Evolutionary conservation across 148 eudicot genomes (phyloP), one percentile per base, ranked within the genome.

Genomic region (Euryodendron excelsum): DNA sequence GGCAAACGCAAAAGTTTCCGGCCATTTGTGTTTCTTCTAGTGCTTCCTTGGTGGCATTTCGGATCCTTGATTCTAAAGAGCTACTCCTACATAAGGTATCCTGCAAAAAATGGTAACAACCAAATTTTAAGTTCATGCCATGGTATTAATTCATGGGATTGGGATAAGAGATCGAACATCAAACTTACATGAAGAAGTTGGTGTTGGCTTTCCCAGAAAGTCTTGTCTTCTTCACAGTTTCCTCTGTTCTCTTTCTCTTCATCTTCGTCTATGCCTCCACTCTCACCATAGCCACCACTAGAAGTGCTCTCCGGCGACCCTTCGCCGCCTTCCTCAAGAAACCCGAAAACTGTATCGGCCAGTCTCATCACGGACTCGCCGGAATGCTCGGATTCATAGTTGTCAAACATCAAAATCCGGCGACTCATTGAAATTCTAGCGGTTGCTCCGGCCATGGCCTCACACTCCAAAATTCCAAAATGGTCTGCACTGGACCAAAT

Each of bases 51-150:
- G 95, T 86, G 5, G 79, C 87, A 58, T 72, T 83, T 77, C 95
- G 84, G 17, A 91, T 88, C 69, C 76, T 89, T 23, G 86, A 77
- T 64, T 91, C 95, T 17, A 86, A 13, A 8, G 89, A 77, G 41
- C 85, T 94, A 20, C 86, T 92, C 41, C 95, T 89, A 73, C 87
- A 84, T 55, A 94, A 61, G 20, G 89, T 90, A 8, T 77, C 89
- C 98, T 94, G 88, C 75, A 79, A 34, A 60, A 71, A 5, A 13
- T 23, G 12, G n/a, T 69, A 12, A 30, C 15, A 17, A 21, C 17
- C 9, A 50, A 4, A 33, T 14, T 68, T 20, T 36, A 77, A 69
- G 44, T 31, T 4, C 21, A 15, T n/a, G n/a, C n/a, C n/a, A 5
- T 3, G n/a, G 15, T 14, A 23, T 11, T n/a, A 70, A 70, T 44